A percentile compares a stretch with the other conserved stretches of the same genome.
Conservation (phyloP, 2,329 filamentous ascomycete species). For the Lachnum nothofagi region DNA sequence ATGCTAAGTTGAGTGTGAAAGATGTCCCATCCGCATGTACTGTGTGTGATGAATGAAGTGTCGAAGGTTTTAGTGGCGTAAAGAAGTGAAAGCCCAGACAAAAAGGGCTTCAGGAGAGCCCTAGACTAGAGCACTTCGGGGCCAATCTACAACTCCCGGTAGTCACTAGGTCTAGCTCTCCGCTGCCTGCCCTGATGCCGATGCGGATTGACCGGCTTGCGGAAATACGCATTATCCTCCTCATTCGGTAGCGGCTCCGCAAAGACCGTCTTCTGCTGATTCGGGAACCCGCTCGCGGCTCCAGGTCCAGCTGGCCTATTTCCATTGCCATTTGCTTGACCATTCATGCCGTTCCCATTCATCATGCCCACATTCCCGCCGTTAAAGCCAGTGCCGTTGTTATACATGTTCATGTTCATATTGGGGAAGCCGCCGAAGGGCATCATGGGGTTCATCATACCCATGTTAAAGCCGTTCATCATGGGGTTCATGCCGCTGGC, state of each 20-base stretch:
- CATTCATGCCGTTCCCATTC: constrained; percentile 29
- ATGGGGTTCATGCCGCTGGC: constrained; percentile 26
- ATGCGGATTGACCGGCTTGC: constrained; percentile 92
- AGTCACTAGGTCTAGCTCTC: constrained; percentile 81
- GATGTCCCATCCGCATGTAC: not conserved
- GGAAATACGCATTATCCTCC: constrained; percentile 88
- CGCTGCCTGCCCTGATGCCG: constrained; percentile 78
- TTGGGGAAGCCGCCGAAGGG: constrained; percentile 33
- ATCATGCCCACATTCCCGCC: constrained; percentile 24
- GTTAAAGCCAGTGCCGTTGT: constrained; percentile 19
- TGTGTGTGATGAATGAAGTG: not conserved
- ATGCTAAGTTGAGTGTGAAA: not conserved
- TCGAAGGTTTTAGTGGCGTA: not conserved
- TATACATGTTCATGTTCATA: constrained; percentile 37
- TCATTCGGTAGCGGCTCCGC: constrained; percentile 52
- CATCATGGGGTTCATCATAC: constrained; percentile 37
- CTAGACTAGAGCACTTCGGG: too few species aligned
- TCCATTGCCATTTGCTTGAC: constrained; percentile 30
- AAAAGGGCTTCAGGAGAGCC: too few species aligned
- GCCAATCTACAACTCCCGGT: constrained; percentile 37
- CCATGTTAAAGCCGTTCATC: constrained; percentile 27
- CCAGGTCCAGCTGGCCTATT: constrained; percentile 33
- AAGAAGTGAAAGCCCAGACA: too few species aligned
- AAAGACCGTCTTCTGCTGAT: constrained; percentile 48
- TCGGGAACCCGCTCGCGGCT: constrained; percentile 41